phyloP scores from a whole-genome alignment of 805 yeast genomes.

The Kuraishia molischiana region DNA sequence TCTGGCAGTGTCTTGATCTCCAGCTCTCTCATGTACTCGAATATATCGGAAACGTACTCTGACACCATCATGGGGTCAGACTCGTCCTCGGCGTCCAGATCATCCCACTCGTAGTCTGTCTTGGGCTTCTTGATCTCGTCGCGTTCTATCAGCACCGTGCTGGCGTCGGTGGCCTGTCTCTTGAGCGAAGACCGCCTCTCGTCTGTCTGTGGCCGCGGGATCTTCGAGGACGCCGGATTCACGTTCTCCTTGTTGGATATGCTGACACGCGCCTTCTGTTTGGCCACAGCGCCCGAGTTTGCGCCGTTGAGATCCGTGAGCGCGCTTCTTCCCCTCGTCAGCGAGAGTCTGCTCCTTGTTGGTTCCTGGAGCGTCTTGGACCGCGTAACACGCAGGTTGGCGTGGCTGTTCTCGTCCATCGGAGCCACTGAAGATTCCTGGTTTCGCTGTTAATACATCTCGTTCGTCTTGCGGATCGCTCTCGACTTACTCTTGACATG shows the following conservation, averaged over 20 bases:
- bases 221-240: slow-evolving; percentile 1
- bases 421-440: not conserved
- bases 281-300: not conserved
- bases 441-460: too few species aligned
- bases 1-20: slow-evolving; percentile 70
- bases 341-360: slow-evolving; percentile 8
- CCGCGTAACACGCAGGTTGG: slow-evolving; percentile 1
- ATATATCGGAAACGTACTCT: slow-evolving; percentile 85
- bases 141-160: slow-evolving; percentile 25
- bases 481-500: too few species aligned
- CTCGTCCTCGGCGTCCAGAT: slow-evolving; percentile 57
- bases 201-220: not conserved
- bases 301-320: slow-evolving; percentile 15
- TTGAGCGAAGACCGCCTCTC: slow-evolving; percentile 24
- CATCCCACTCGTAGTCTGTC: slow-evolving; percentile 54
- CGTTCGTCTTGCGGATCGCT: too few species aligned
- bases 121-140: slow-evolving; percentile 19
- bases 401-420: not conserved
- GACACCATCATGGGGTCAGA: slow-evolving; percentile 83
- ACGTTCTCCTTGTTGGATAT: not conserved
- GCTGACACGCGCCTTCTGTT: not conserved
- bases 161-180: slow-evolving; percentile 46
- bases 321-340: slow-evolving; percentile 15
- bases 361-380: not conserved
- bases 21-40: slow-evolving; percentile 62